These are phyloP conservation scores for Penicillium canescens DNA, from an alignment of 495 filamentous ascomycete genomes.

Conservation along the genomic window DNA sequence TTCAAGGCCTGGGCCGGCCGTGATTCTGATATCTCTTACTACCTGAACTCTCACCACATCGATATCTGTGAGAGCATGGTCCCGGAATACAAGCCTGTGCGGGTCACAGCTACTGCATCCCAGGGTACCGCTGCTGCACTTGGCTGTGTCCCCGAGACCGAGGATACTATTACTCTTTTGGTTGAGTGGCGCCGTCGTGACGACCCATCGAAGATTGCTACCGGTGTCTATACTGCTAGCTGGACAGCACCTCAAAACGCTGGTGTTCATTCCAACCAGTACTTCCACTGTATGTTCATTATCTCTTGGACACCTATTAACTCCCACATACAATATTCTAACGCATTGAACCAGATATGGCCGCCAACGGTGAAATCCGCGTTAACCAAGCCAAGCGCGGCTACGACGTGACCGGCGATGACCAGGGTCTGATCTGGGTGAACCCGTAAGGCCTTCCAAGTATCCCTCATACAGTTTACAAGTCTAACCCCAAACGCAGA, in stretches of 20 bases:
- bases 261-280: constrained; percentile 92
- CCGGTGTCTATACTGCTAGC: constrained; percentile 89
- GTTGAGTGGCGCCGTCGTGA: constrained; percentile 81
- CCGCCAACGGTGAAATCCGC: constrained; percentile 76
- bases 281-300: constrained; percentile 71
- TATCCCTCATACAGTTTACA: not conserved
- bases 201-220: constrained; percentile 67
- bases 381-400: constrained; percentile 93
- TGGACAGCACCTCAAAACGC: constrained; percentile 94
- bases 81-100: constrained; percentile 71
- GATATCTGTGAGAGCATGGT: constrained; percentile 93
- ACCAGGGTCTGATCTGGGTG: constrained; percentile 71
- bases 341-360: constrained; percentile 58
- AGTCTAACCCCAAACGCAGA: constrained; percentile 16
- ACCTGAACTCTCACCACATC: constrained; percentile 90
- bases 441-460: constrained; percentile 58
- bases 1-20: constrained; percentile 95
- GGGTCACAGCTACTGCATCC: constrained; percentile 74
- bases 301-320: not conserved
- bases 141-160: constrained; percentile 76
- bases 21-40: constrained; percentile 92
- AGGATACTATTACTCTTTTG: constrained; percentile 90
- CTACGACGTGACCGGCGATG: constrained; percentile 89
- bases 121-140: constrained; percentile 70
- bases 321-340: not conserved